Conservation (phyloP, 441 rosid species). For the Corymbia citriodora region DNA sequence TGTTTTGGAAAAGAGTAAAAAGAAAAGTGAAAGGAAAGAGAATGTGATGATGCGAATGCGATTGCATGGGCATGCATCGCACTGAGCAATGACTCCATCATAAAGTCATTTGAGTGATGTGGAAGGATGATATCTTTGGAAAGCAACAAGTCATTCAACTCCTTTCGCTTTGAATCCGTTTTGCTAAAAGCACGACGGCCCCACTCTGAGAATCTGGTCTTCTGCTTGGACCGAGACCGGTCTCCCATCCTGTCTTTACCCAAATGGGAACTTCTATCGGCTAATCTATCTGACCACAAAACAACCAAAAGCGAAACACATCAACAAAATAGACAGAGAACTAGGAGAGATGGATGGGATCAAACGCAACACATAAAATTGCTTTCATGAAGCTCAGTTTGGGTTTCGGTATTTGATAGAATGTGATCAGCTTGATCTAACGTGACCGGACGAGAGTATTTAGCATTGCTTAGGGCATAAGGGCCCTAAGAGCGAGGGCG, state of each 20-base stretch:
- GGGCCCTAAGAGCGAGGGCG: background rate
- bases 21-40: background rate
- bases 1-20: background rate
- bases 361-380: background rate
- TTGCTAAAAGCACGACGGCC: background rate
- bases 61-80: background rate
- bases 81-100: background rate
- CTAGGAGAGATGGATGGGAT: background rate
- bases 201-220: background rate
- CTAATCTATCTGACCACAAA: background rate
- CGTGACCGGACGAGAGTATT: rapidly evolving
- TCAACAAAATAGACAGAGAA: background rate
- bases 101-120: background rate
- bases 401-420: rapidly evolving
- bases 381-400: background rate
- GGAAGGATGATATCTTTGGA: background rate
- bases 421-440: background rate
- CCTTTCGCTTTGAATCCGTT: background rate
- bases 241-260: background rate
- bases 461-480: background rate
- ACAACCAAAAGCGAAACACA: background rate
- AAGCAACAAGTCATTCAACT: background rate
- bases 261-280: background rate
- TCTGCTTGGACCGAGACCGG: background rate
- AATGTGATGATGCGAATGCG: background rate